phyloP scores from a whole-genome alignment of 805 yeast genomes.

The Yarrowia porcina region DNA sequence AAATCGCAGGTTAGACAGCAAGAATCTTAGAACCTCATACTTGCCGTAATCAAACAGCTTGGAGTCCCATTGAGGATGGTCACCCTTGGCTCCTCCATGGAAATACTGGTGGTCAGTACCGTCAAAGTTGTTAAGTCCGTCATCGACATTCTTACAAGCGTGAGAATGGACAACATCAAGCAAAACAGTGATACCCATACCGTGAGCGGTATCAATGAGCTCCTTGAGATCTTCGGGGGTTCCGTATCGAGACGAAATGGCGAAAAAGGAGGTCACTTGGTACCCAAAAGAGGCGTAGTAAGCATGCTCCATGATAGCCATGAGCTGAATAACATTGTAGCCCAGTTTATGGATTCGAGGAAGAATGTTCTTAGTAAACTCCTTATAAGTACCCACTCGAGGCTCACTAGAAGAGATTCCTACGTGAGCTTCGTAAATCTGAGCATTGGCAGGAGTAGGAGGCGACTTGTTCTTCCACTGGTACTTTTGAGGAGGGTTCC shows the following conservation, averaged over 20 bases:
- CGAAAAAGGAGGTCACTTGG: constrained; percentile 90
- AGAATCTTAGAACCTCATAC: constrained; percentile 84
- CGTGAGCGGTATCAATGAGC: constrained; percentile 87
- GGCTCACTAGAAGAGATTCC: constrained; percentile 94
- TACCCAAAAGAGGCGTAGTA: constrained; percentile 98
- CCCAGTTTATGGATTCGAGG: constrained; percentile 86
- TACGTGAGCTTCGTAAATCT: constrained; percentile 88
- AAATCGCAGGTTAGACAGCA: constrained; percentile 78
- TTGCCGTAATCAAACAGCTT: constrained; percentile 86
- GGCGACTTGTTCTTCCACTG: constrained; percentile 67
- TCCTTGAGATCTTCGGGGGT: constrained; percentile 93
- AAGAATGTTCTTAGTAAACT: constrained; percentile 72
- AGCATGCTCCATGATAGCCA: constrained; percentile 99
- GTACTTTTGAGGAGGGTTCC: constrained; percentile 75
- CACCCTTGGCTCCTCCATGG: constrained; percentile 87
- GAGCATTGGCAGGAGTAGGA: constrained; percentile 47
- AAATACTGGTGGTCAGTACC: constrained; percentile 95
- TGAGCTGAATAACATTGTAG: constrained; percentile 87
- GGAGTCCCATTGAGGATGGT: constrained; percentile 95
- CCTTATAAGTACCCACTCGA: constrained; percentile 75
- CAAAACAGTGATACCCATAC: constrained; percentile 77
- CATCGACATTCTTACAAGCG: constrained; percentile 90
- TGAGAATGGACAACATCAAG: constrained; percentile 95
- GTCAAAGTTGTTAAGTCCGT: constrained; percentile 88
- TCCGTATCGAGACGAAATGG: constrained; percentile 85